Evolutionary conservation across 2,329 filamentous ascomycete genomes (phyloP), one percentile per base, ranked within the genome.

Genomic region (Chalaropsis thielavioides): DNA sequence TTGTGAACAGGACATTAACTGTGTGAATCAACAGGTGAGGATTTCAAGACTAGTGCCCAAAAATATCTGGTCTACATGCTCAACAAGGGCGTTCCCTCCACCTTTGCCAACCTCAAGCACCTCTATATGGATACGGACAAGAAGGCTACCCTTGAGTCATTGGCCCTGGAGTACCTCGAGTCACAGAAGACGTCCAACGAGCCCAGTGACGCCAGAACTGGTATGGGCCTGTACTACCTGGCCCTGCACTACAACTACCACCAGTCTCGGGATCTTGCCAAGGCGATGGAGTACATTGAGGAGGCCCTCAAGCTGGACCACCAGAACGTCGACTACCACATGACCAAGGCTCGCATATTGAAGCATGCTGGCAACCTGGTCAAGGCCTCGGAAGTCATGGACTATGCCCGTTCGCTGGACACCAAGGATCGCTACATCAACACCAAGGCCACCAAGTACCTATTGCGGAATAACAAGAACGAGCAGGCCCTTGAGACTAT

Each of bases 231-330:
- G 61, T 97, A 95, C 75, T 99, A 95, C 78, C 83, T 99, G 64
- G 92, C 92, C 8, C 94, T 97, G 72, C 95, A 99, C 76, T 95
- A 96, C 80, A 94, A 96, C 77, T 96, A 96, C 74, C 81, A 88
- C 73, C 79, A 90, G 67, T 96, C 90, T 73, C 90, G 92, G 51
- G 84, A 97, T 73, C 81, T 97, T 27, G 71, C 81, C 66, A 94
- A 91, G 76, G 92, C 95, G 2, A 82, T 86, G 74, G 82, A 89
- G 68, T 92, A 87, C 72, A 87, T 95, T 67, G 87, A 96, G 61
- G 88, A 87, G 74, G 89, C 92, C 11, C 87, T 97, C 68, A 83
- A 88, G 70, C 78, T 92, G 70, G 85, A 89, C 67, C 85, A 89
- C 0, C 84, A 88, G 71, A 90, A 87, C 58, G 90, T 95, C 35